Percentiles rank a stretch among this genome's conserved stretches.
Evolutionary conservation across 352 stramenopile species (phyloP).

Genomic region (Globisporangium mamillatum): DNA sequence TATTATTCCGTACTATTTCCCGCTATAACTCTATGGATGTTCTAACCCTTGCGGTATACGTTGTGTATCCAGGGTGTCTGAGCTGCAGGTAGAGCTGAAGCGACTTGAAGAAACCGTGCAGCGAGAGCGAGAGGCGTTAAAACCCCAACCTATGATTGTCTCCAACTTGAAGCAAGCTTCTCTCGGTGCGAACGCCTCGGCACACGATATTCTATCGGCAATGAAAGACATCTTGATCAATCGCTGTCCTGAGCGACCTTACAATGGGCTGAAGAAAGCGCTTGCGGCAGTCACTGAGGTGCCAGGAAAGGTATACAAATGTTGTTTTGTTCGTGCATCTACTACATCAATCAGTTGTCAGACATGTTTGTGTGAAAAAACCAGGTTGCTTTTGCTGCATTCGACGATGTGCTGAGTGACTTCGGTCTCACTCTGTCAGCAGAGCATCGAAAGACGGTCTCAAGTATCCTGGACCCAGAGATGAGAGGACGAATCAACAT

Average conservation of each 20-base stretch:
- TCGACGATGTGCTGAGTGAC: conserved; percentile 70
- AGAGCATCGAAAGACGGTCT: conserved; percentile 40
- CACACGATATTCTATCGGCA: conserved; percentile 56
- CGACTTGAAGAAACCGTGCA: conserved; percentile 26
- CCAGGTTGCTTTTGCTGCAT: conserved; percentile 60
- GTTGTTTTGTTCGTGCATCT: too few relatives aligned
- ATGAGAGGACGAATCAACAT: conserved; percentile 56
- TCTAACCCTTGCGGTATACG: background rate
- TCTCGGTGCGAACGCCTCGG: conserved; percentile 43
- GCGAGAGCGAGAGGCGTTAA: conserved; percentile 8
- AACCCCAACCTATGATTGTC: conserved; percentile 11
- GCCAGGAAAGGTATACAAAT: conserved; percentile 52
- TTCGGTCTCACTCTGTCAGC: conserved; percentile 52
- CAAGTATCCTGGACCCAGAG: conserved; percentile 52
- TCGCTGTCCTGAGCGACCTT: conserved; percentile 59
- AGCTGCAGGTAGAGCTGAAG: conserved; percentile 29
- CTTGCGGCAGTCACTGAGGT: conserved; percentile 62
- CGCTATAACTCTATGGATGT: background rate
- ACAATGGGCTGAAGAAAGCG: conserved; percentile 81
- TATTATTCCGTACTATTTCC: background rate
- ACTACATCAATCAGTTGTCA: background rate
- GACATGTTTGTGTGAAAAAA: too few relatives aligned
- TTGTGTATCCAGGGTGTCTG: conserved; percentile 22
- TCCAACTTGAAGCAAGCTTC: conserved; percentile 53
- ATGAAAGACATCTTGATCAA: conserved; percentile 65